Percentiles rank a stretch among this genome's conserved stretches.
These are phyloP conservation scores for Trichoderma endophyticum DNA, from an alignment of 2,329 filamentous ascomycete genomes.

Conservation along the genomic window DNA sequence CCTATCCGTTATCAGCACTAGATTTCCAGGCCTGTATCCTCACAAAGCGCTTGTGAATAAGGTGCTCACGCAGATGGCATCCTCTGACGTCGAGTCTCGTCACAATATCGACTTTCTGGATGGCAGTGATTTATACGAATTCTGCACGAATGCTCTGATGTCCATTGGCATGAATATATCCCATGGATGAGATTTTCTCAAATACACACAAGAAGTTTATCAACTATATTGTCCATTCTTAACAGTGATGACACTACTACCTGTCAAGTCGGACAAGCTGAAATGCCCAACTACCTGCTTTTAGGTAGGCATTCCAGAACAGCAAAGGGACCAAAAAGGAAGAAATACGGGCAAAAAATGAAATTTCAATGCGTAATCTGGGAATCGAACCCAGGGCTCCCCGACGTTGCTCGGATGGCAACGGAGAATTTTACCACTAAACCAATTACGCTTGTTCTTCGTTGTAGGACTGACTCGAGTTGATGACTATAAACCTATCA, in stretches of 20 bases:
- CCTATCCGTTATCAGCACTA: slow-evolving; percentile 2
- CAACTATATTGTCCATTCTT: not conserved
- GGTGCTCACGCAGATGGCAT: not conserved
- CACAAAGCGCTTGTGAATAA: not conserved
- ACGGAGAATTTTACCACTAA: slow-evolving; percentile 22
- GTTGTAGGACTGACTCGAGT: rapidly evolving
- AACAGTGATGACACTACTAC: not conserved
- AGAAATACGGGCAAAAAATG: not conserved
- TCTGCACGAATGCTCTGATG: slow-evolving; percentile 1
- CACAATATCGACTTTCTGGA: slow-evolving; percentile 3
- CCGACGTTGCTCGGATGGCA: slow-evolving; percentile 20
- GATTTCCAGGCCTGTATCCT: not conserved
- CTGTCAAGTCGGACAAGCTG: not conserved
- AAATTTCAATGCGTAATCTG: slow-evolving; percentile 15
- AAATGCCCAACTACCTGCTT: not conserved
- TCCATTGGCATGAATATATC: not conserved
- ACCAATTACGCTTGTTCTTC: slow-evolving; percentile 18
- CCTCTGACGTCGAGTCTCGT: not conserved
- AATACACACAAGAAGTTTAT: not conserved
- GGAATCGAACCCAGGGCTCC: slow-evolving; percentile 21
- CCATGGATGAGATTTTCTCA: not conserved
- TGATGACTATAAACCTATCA: not conserved
- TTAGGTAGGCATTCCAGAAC: not conserved
- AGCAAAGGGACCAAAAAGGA: not conserved
- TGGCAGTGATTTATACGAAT: slow-evolving; percentile 4